Evolutionary conservation across 192 early-diverging fungal genomes (phyloP).

Genomic region (Fimicolochytrium jonesii): DNA sequence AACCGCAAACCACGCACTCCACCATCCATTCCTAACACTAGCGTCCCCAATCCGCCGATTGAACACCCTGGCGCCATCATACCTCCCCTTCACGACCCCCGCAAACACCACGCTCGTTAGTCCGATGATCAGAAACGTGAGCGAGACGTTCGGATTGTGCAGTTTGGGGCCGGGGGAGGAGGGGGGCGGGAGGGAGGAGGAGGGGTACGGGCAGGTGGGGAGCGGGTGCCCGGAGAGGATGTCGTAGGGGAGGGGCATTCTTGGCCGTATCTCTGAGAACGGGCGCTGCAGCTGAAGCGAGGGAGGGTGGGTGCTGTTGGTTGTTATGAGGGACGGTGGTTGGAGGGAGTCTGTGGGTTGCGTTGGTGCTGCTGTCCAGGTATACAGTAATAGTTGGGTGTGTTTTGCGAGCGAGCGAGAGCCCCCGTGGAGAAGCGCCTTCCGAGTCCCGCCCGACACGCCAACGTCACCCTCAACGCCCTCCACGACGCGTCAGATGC

Average conservation of each 20-base stretch:
- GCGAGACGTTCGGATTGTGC: constrained; percentile 32
- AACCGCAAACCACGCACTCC: constrained; percentile 24
- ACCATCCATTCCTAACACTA: constrained; percentile 30
- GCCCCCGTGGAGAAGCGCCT: too few relatives aligned
- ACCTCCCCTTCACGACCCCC: constrained; percentile 5
- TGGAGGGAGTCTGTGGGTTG: too few relatives aligned
- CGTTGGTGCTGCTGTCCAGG: too few relatives aligned
- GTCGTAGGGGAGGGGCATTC: constrained; percentile 24
- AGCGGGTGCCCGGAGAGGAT: constrained; percentile 29
- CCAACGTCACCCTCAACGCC: too few relatives aligned
- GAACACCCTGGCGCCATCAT: constrained; percentile 32
- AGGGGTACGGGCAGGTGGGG: constrained; percentile 40
- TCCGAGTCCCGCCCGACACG: too few relatives aligned
- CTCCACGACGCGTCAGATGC: too few relatives aligned
- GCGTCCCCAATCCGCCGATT: constrained; percentile 31
- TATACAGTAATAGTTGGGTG: too few relatives aligned
- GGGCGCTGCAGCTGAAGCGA: too few relatives aligned
- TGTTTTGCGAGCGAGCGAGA: too few relatives aligned
- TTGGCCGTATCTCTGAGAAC: too few relatives aligned
- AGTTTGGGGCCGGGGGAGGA: not conserved
- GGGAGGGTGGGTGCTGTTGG: too few relatives aligned
- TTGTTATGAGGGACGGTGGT: too few relatives aligned
- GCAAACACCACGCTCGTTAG: constrained; percentile 15
- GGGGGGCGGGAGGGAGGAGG: constrained; percentile 15
- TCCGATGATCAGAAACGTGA: constrained; percentile 23